phyloP scores from a whole-genome alignment of 1,139 yeast species.

The Wickerhamomyces sp. region DNA sequence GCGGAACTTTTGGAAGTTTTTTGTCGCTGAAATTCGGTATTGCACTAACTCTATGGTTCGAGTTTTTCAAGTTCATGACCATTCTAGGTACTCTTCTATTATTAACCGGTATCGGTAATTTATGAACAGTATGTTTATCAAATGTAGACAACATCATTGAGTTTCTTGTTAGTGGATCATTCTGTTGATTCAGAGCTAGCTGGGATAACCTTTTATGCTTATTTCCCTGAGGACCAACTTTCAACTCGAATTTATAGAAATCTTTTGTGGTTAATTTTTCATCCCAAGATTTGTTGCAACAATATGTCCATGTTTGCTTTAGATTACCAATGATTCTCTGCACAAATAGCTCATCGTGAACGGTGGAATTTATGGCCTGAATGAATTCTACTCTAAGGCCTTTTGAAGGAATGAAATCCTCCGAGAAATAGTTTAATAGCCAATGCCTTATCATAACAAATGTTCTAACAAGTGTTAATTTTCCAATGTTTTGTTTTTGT shows the following conservation, averaged over 20 bases:
- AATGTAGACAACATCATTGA: conserved; percentile 21
- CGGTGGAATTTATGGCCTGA: conserved; percentile 43
- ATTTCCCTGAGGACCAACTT: conserved; percentile 31
- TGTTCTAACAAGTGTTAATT: conserved; percentile 72
- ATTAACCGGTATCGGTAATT: conserved; percentile 21
- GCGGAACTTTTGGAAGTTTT: conserved; percentile 1
- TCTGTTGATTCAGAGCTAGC: conserved; percentile 20
- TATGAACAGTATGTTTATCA: conserved; percentile 18
- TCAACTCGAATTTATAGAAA: conserved; percentile 14
- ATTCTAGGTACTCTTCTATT: conserved; percentile 16
- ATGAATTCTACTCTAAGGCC: conserved; percentile 46
- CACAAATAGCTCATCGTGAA: conserved; percentile 33
- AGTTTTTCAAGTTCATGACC: conserved; percentile 21
- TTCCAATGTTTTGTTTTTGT: conserved; percentile 48
- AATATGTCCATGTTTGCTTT: conserved; percentile 36
- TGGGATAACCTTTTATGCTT: conserved; percentile 19
- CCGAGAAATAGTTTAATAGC: conserved; percentile 72
- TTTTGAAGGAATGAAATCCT: conserved; percentile 53
- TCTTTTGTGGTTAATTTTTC: conserved; percentile 15
- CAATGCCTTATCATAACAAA: conserved; percentile 89
- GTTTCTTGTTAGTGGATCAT: conserved; percentile 22
- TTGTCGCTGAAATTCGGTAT: conserved; percentile 25
- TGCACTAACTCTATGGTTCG: conserved; percentile 17
- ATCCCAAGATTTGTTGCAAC: conserved; percentile 22
- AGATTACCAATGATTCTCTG: conserved; percentile 36